These are phyloP conservation scores for Xylaria polymorpha DNA, from an alignment of 2,329 filamentous ascomycete genomes.

Conservation along the genomic window DNA sequence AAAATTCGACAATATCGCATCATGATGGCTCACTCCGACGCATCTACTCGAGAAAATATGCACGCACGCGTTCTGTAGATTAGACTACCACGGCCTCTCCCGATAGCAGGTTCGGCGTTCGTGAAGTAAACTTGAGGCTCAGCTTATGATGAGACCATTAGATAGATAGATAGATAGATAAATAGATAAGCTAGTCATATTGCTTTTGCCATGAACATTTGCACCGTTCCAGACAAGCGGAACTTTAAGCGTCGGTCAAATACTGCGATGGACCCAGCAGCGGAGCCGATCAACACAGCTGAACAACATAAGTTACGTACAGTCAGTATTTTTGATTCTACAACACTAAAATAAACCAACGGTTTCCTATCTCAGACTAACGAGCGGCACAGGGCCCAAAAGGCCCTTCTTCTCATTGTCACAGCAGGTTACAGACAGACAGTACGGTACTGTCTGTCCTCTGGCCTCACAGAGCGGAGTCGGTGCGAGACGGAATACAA, in stretches of 20 bases:
- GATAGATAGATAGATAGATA: background rate
- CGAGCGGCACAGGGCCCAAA: constrained; percentile 7
- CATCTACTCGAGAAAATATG: background rate
- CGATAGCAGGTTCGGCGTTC: constrained; percentile 26
- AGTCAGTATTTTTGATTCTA: background rate
- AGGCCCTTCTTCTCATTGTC: constrained; percentile 14
- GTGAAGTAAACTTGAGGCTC: constrained; percentile 1
- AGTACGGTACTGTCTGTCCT: background rate
- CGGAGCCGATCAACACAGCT: constrained; percentile 20
- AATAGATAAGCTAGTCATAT: background rate
- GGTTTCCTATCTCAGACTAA: constrained; percentile 2
- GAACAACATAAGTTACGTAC: too few relatives aligned
- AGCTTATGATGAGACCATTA: constrained; percentile 1
- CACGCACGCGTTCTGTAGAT: background rate
- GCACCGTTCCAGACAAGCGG: constrained; percentile 1
- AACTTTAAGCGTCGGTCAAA: constrained; percentile 16
- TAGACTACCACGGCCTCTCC: constrained; percentile 23
- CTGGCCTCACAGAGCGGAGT: constrained; percentile 5
- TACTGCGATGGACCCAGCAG: background rate
- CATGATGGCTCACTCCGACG: constrained; percentile 7
- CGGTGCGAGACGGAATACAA: constrained; percentile 25
- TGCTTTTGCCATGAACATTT: constrained; percentile 10
- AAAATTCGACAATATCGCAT: constrained; percentile 15
- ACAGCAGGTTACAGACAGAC: background rate
- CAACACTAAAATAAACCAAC: background rate